These are phyloP conservation scores for Cladosporium sphaerospermum DNA, from an alignment of 2,329 filamentous ascomycete species.

Conservation along the genomic window DNA sequence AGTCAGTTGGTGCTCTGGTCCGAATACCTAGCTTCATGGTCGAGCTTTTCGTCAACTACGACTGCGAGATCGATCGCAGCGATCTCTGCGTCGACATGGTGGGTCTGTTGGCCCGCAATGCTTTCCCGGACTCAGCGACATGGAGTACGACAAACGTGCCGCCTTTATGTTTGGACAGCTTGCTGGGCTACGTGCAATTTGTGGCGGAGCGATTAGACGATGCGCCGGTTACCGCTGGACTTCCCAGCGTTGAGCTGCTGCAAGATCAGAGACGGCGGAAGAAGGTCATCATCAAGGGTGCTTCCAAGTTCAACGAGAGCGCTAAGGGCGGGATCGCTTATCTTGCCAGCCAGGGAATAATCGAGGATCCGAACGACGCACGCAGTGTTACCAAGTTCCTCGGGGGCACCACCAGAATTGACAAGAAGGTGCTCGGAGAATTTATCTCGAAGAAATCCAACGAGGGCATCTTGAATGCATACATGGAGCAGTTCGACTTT, in stretches of 20 bases:
- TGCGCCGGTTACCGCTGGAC: slow-evolving; percentile 55
- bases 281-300: slow-evolving; percentile 80
- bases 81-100: slow-evolving; percentile 96
- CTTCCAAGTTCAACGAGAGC: slow-evolving; percentile 89
- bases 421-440: slow-evolving; percentile 86
- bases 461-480: slow-evolving; percentile 75
- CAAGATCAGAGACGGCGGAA: slow-evolving; percentile 72
- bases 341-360: slow-evolving; percentile 78
- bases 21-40: slow-evolving; percentile 92
- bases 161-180: slow-evolving; percentile 83
- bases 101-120: slow-evolving; percentile 84
- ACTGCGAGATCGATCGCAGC: slow-evolving; percentile 84
- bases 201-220: slow-evolving; percentile 81
- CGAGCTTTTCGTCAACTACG: slow-evolving; percentile 96
- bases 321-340: slow-evolving; percentile 85
- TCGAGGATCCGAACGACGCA: slow-evolving; percentile 67
- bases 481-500: slow-evolving; percentile 85
- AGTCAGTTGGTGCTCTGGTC: slow-evolving; percentile 85
- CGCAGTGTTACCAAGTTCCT: slow-evolving; percentile 78
- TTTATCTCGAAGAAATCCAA: slow-evolving; percentile 89
- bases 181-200: slow-evolving; percentile 86
- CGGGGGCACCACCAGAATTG: slow-evolving; percentile 77
- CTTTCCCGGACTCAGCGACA: slow-evolving; percentile 91
- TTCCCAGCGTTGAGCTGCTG: slow-evolving; percentile 59
- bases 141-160: slow-evolving; percentile 99